Percentiles rank a stretch among this genome's conserved stretches.
These are phyloP conservation scores for Petunia axillaris DNA, from an alignment of 257 asterid genomes.

Conservation along the genomic window DNA sequence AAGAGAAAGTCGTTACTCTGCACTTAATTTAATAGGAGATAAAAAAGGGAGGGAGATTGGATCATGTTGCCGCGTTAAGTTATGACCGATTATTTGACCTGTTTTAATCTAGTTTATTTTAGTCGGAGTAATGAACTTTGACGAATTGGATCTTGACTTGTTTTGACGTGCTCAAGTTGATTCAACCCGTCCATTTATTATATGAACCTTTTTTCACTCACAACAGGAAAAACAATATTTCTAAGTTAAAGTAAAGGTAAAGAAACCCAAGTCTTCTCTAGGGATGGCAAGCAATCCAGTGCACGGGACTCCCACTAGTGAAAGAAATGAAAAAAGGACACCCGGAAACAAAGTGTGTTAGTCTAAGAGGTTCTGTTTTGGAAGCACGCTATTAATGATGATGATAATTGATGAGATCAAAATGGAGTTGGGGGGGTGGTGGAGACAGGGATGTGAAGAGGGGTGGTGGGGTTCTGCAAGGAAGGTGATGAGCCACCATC, in stretches of 20 bases:
- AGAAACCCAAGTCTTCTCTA: conserved; percentile 42
- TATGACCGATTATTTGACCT: too few species aligned
- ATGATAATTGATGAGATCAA: conserved; percentile 37
- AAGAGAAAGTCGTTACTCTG: too few species aligned
- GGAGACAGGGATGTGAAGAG: too few species aligned
- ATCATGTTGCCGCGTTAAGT: too few species aligned
- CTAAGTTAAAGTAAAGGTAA: conserved; percentile 10
- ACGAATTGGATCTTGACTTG: too few species aligned
- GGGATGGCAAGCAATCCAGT: conserved; percentile 67
- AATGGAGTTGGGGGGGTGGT: neutral
- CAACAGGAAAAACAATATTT: neutral
- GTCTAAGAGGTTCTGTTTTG: conserved; percentile 36
- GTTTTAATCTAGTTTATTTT: too few species aligned
- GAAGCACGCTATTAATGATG: conserved; percentile 67
- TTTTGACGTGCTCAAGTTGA: too few species aligned
- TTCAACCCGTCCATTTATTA: too few species aligned
- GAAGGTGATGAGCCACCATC: conserved; percentile 63
- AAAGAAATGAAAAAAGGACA: conserved; percentile 24
- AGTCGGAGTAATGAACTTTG: too few species aligned
- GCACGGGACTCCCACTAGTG: conserved; percentile 50
- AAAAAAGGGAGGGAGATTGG: too few species aligned
- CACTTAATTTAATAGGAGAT: too few species aligned
- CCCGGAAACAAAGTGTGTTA: conserved; percentile 8
- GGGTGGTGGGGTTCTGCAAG: neutral
- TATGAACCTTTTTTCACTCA: neutral